Conservation (phyloP, 108 stramenopile species). For the Nannochloropsis salina region DNA sequence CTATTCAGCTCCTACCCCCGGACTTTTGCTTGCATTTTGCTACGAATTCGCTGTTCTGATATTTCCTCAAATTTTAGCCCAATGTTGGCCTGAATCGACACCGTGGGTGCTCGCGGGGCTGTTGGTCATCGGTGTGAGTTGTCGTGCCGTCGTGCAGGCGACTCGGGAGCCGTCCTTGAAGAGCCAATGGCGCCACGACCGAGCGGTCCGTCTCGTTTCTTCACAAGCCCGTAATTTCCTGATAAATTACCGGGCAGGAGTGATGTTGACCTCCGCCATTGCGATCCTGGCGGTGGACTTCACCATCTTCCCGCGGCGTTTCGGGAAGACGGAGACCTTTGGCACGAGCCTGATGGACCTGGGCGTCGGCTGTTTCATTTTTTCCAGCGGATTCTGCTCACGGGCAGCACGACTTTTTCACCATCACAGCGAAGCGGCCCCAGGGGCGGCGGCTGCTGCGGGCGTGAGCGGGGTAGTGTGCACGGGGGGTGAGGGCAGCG, state of each 20-base stretch:
- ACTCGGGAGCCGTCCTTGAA: conserved; percentile 10
- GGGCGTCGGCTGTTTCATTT: conserved; percentile 79
- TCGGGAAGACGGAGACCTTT: conserved; percentile 77
- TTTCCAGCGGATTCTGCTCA: conserved; percentile 54
- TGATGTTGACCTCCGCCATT: not conserved
- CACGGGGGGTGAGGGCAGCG: not conserved
- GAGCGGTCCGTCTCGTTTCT: conserved; percentile 14
- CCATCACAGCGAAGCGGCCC: not conserved
- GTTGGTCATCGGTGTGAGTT: not conserved
- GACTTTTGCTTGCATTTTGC: not conserved
- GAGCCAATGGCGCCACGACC: conserved; percentile 17
- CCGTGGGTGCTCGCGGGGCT: not conserved
- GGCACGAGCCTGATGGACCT: conserved; percentile 94
- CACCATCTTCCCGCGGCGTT: conserved; percentile 80
- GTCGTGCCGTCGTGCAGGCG: conserved; percentile 7
- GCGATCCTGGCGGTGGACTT: conserved; percentile 88
- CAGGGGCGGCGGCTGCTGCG: conserved; percentile 8
- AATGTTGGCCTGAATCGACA: not conserved
- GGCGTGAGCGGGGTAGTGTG: not conserved
- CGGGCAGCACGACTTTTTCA: not conserved
- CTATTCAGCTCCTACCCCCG: not conserved
- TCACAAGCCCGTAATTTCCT: not conserved
- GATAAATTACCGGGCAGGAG: not conserved
- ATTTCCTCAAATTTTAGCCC: conserved; percentile 6
- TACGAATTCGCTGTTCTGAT: not conserved